Evolutionary conservation across 768 basidiomycete genomes (phyloP).

Genomic region (Infundibulicybe gibba): DNA sequence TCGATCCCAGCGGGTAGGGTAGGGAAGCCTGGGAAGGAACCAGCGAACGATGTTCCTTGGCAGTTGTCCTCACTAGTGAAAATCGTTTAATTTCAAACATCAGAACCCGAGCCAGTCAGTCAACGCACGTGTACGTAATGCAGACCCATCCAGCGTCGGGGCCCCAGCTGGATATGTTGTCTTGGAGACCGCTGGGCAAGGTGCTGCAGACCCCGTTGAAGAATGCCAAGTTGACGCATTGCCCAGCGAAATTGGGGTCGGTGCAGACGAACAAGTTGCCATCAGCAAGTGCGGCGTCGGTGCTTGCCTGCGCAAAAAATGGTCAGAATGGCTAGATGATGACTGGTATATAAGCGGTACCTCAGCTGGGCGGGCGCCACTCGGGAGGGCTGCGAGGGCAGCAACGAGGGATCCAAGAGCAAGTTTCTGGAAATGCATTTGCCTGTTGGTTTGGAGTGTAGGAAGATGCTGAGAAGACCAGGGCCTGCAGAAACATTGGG

Average conservation of each 20-base stretch:
- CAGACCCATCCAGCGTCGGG: neutral
- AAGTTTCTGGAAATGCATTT: too few relatives aligned
- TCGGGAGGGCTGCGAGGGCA: too few relatives aligned
- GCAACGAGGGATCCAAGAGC: too few relatives aligned
- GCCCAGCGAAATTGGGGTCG: neutral
- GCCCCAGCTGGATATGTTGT: neutral
- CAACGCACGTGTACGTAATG: neutral
- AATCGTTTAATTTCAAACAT: neutral
- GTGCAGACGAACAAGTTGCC: neutral
- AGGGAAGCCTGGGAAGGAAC: neutral
- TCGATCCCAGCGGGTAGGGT: neutral
- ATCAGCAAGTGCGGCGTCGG: too few relatives aligned
- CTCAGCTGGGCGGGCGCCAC: too few relatives aligned
- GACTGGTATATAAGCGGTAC: too few relatives aligned
- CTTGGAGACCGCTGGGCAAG: neutral
- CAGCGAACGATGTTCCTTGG: neutral
- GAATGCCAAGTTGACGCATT: neutral
- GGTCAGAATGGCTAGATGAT: too few relatives aligned
- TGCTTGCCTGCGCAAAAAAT: too few relatives aligned
- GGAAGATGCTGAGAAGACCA: too few relatives aligned
- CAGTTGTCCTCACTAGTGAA: neutral
- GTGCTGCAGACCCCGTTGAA: neutral
- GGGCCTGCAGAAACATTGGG: too few relatives aligned
- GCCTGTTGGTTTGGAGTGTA: too few relatives aligned
- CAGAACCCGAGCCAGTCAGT: neutral